Evolutionary conservation across 2,329 filamentous ascomycete genomes (phyloP).

Genomic region (Ceratocystis variospora): DNA sequence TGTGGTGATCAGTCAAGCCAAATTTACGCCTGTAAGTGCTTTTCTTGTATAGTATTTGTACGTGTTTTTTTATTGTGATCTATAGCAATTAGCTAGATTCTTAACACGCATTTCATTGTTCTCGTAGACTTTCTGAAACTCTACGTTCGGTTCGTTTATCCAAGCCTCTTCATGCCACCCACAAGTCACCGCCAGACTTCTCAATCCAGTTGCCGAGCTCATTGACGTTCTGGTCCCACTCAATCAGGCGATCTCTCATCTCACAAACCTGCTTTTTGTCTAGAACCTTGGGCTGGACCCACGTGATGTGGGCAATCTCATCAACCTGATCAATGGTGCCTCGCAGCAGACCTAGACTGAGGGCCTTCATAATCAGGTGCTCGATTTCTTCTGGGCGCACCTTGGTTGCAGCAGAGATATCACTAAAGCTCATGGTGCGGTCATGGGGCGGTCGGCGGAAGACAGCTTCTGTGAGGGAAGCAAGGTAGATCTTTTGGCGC

Average conservation of each 20-base stretch:
- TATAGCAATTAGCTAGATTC: neutral
- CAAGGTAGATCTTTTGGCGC: conserved; percentile 95
- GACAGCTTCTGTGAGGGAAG: conserved; percentile 86
- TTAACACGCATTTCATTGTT: conserved; percentile 13
- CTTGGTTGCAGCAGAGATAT: conserved; percentile 84
- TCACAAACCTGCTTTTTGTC: conserved; percentile 90
- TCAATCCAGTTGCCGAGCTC: conserved; percentile 96
- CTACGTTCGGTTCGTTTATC: neutral
- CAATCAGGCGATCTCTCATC: conserved; percentile 74
- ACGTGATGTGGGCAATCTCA: conserved; percentile 86
- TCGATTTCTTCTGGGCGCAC: conserved; percentile 86
- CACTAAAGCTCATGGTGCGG: conserved; percentile 80
- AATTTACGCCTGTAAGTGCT: neutral
- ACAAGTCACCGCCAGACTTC: conserved; percentile 82
- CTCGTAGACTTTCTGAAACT: conserved; percentile 5
- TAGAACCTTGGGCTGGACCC: conserved; percentile 96
- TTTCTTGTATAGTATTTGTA: neutral
- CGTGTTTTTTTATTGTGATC: neutral
- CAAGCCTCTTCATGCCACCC: conserved; percentile 53
- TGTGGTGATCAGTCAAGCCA: too few relatives aligned
- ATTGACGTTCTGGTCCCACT: conserved; percentile 95
- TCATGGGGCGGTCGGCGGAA: conserved; percentile 94
- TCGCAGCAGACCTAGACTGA: conserved; percentile 76
- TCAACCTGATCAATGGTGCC: conserved; percentile 96
- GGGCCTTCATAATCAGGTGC: conserved; percentile 97